Evolutionary conservation across 805 yeast species (phyloP).

Genomic region (Candida jianshihensis): DNA sequence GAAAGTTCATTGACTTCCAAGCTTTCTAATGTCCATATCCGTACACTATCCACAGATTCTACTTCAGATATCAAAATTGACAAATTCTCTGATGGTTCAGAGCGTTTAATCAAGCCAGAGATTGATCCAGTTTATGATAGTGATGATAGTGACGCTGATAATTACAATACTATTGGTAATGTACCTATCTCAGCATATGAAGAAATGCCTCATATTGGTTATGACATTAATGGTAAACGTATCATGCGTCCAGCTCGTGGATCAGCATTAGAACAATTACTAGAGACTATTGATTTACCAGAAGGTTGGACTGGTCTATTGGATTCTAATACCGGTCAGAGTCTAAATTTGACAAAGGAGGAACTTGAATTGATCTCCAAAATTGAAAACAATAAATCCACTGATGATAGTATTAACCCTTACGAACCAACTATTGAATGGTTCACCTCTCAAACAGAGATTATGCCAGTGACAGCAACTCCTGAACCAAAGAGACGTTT

Average conservation of each 20-base stretch:
- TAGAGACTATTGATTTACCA: conserved; percentile 89
- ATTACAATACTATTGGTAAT: conserved; percentile 86
- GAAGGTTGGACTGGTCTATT: conserved; percentile 98
- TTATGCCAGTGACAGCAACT: conserved; percentile 86
- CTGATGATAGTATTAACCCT: conserved; percentile 75
- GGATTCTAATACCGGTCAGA: conserved; percentile 81
- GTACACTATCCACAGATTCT: conserved; percentile 39
- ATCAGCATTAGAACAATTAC: conserved; percentile 81
- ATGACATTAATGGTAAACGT: conserved; percentile 94
- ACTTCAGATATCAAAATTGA: conserved; percentile 31
- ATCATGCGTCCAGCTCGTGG: conserved; percentile 99
- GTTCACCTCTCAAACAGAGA: conserved; percentile 80
- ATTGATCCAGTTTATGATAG: conserved; percentile 92
- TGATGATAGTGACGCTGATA: conserved; percentile 83
- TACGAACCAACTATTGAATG: conserved; percentile 93
- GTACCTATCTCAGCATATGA: conserved; percentile 91
- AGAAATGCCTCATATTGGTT: conserved; percentile 95
- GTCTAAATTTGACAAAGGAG: conserved; percentile 76
- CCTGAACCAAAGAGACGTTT: conserved; percentile 98
- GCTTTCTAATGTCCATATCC: conserved; percentile 47
- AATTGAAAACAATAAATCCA: conserved; percentile 77
- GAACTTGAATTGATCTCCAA: conserved; percentile 85
- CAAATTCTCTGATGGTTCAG: conserved; percentile 69
- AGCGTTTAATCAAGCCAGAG: conserved; percentile 78
- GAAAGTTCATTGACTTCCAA: conserved; percentile 48